Percentiles rank a stretch among this genome's conserved stretches.
phyloP scores from a whole-genome alignment of 768 basidiomycete genomes.

The Lepiota venenata region DNA sequence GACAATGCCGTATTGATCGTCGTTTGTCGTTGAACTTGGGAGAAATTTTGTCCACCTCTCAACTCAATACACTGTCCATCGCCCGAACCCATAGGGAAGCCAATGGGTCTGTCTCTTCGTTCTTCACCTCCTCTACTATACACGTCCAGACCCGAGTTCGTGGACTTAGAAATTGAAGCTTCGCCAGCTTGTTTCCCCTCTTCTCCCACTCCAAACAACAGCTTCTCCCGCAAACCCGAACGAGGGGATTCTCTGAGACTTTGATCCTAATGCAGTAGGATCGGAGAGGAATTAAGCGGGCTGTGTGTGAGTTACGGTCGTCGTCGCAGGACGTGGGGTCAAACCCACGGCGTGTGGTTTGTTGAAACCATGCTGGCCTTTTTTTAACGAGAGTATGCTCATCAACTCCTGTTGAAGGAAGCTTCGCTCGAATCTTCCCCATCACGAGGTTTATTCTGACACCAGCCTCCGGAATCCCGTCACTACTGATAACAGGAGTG shows the following conservation, averaged over 20 bases:
- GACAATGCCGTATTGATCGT: constrained; percentile 10
- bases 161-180: constrained; percentile 5
- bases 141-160: neutral
- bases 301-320: constrained; percentile 5
- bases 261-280: constrained; percentile 9
- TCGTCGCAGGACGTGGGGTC: constrained; percentile 5
- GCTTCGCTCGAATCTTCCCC: too few species aligned
- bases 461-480: too few species aligned
- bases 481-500: constrained; percentile 9
- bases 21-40: constrained; percentile 7
- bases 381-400: too few species aligned
- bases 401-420: too few species aligned
- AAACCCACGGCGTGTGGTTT: constrained; percentile 14
- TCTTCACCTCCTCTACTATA: neutral
- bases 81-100: neutral
- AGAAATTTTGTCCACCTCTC: too few species aligned
- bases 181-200: constrained; percentile 33
- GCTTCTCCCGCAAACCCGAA: constrained; percentile 27
- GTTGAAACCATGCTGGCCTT: constrained; percentile 2
- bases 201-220: constrained; percentile 40
- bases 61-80: too few species aligned
- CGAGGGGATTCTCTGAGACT: neutral
- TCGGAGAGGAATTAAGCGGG: constrained; percentile 16
- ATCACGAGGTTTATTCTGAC: too few species aligned
- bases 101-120: neutral